These are phyloP conservation scores for Aspergillus quadrilineatus DNA, from an alignment of 2,329 filamentous ascomycete genomes.

Conservation along the genomic window DNA sequence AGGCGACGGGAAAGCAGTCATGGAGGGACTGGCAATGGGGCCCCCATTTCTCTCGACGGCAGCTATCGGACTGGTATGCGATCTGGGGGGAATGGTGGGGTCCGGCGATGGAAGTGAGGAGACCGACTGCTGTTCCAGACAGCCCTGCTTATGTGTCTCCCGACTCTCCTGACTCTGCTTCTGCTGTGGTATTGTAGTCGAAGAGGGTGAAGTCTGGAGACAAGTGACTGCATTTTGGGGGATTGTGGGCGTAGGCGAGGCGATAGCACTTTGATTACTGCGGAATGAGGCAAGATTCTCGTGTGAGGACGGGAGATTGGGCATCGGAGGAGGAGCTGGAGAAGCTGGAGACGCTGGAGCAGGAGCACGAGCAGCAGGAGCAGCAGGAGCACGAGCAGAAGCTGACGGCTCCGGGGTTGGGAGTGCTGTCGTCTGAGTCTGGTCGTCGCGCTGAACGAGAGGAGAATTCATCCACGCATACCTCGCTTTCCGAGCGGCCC, in stretches of 20 bases:
- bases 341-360: neutral
- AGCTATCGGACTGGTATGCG: constrained; percentile 27
- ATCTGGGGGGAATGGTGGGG: constrained; percentile 25
- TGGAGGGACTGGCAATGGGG: constrained; percentile 37
- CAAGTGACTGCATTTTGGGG: constrained; percentile 18
- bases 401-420: neutral
- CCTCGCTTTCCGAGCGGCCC: constrained; percentile 28
- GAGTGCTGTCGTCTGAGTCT: neutral
- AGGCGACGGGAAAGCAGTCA: constrained; percentile 54
- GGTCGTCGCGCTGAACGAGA: neutral
- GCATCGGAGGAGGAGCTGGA: constrained; percentile 10
- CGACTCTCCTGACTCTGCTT: constrained; percentile 8
- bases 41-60: constrained; percentile 18
- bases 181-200: neutral
- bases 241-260: neutral
- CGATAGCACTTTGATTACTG: neutral
- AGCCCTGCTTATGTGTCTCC: neutral
- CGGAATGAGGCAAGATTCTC: constrained; percentile 5
- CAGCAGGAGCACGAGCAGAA: neutral
- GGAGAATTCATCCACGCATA: constrained; percentile 38
- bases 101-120: constrained; percentile 31
- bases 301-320: constrained; percentile 6
- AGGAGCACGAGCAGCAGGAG: constrained; percentile 4
- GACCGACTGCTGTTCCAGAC: constrained; percentile 12
- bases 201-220: neutral